phyloP scores from a whole-genome alignment of 805 yeast genomes.

The Torulaspora microellipsoides region DNA sequence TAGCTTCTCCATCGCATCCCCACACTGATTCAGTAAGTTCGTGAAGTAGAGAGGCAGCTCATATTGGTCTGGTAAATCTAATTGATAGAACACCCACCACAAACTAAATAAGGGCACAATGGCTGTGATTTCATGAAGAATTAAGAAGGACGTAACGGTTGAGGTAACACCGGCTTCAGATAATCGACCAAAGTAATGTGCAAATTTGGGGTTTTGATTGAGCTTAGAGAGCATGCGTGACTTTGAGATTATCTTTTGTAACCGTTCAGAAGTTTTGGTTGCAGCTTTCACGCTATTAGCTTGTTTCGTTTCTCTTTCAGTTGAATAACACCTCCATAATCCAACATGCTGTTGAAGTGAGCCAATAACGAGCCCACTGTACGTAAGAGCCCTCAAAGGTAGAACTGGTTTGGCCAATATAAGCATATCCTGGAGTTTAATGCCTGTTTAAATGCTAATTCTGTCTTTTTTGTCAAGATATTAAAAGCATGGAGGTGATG shows the following conservation, averaged over 20 bases:
- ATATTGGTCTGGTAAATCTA: slow-evolving; percentile 35
- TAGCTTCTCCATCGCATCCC: slow-evolving; percentile 50
- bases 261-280: slow-evolving; percentile 11
- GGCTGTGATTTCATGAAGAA: slow-evolving; percentile 74
- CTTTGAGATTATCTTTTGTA: slow-evolving; percentile 24
- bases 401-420: too few relatives aligned
- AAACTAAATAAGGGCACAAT: slow-evolving; percentile 61
- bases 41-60: slow-evolving; percentile 24
- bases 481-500: too few relatives aligned
- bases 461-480: too few relatives aligned
- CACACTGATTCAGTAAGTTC: slow-evolving; percentile 51
- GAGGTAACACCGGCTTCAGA: slow-evolving; percentile 31
- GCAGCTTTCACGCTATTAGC: not conserved
- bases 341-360: not conserved
- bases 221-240: slow-evolving; percentile 26
- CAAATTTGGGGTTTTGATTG: slow-evolving; percentile 26
- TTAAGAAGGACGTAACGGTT: slow-evolving; percentile 52
- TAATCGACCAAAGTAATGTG: slow-evolving; percentile 24
- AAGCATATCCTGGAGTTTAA: too few relatives aligned
- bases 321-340: slow-evolving; percentile 4
- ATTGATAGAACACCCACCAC: slow-evolving; percentile 62
- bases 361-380: not conserved
- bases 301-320: slow-evolving; percentile 1
- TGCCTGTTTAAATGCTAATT: too few relatives aligned
- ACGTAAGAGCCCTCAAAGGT: too few relatives aligned